Evolutionary conservation across 2,329 filamentous ascomycete species (phyloP), one percentile per base, ranked within the genome.

Genomic region (Colletotrichum theobromicola): DNA sequence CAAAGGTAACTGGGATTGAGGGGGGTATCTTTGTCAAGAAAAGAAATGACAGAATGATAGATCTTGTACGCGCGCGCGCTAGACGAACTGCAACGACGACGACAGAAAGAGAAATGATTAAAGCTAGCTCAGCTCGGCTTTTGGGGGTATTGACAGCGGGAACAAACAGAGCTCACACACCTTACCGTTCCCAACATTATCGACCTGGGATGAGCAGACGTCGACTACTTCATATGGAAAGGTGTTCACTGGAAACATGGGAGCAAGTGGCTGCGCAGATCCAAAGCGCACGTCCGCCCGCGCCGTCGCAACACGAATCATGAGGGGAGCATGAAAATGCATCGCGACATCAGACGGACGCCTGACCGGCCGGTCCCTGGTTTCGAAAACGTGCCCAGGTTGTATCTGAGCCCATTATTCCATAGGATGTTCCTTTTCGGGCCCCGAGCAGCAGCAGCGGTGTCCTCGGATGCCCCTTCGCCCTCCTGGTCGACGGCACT

Each of bases 151-250:
- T 67, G 46, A 75, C 62, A 53, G 42, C 57, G 67, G 68, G 46
- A 72, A n/a, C n/a, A 46, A 46, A 42, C 72, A 63, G 42, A 72
- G 68, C 72, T 75, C 60, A 18, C 62, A 18, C 62, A 37, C 42
- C 64, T 67, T 34, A 32, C 58, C 42, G 12, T 26, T 57, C 21
- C 15, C 18, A 12, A 28, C 13, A 58, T 5, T n/a, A 37, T 12
- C 28, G 32, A 24, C 15, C 46, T 26, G 18, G 26, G 35, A 61
- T 15, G 64, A 57, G 72, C n/a, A 46, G 64, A 60, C 21, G 63
- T 60, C 72, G 63, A 67, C 68, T 75, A 67, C 68, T 75, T 75
- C 72, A 75, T 74, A 75, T 75, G 72, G 63, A 72, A 75, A 72
- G 68, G 68, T 58, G 34, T 42, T 72, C 55, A 50, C 72, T 63